These are phyloP conservation scores for Silene latifolia DNA, from an alignment of 148 eudicot genomes.

Conservation along the genomic window DNA sequence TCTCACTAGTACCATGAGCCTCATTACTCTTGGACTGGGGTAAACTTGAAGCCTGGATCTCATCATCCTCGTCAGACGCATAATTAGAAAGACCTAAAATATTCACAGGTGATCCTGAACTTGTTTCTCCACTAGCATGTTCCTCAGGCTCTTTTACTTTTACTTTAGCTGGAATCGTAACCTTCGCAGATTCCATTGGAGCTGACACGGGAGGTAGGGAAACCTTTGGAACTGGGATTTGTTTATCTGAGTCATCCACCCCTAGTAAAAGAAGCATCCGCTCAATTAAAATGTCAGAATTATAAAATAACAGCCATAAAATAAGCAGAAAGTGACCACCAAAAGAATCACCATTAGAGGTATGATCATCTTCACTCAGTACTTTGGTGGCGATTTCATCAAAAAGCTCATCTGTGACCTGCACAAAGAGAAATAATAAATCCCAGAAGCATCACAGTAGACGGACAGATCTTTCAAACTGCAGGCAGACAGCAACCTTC, in stretches of 20 bases:
- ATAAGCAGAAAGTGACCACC: conserved; percentile 5
- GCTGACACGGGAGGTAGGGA: conserved; percentile 40
- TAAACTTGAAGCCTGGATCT: conserved; percentile 35
- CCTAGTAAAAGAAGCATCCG: conserved; percentile 10
- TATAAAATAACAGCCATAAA: conserved; percentile 7
- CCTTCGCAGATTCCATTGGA: conserved; percentile 64
- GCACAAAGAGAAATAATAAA: conserved; percentile 29
- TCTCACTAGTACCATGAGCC: conserved; percentile 28
- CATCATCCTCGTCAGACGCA: conserved; percentile 82
- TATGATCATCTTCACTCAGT: conserved; percentile 61
- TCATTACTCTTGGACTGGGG: conserved; percentile 22
- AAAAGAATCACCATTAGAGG: conserved; percentile 47
- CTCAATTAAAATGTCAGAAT: not conserved
- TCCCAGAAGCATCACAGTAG: conserved; percentile 1
- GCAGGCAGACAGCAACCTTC: conserved; percentile 47
- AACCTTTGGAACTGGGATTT: conserved; percentile 26
- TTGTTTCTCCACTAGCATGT: conserved; percentile 55
- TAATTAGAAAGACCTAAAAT: conserved; percentile 85
- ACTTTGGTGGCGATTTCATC: conserved; percentile 92
- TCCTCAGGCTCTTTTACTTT: conserved; percentile 53
- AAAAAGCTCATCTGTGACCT: conserved; percentile 96
- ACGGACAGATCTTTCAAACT: conserved; percentile 3
- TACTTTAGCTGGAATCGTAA: conserved; percentile 43
- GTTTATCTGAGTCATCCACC: conserved; percentile 26
- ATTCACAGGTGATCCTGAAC: conserved; percentile 63